These are phyloP conservation scores for Candida succiphila DNA, from an alignment of 805 yeast species.

Conservation along the genomic window DNA sequence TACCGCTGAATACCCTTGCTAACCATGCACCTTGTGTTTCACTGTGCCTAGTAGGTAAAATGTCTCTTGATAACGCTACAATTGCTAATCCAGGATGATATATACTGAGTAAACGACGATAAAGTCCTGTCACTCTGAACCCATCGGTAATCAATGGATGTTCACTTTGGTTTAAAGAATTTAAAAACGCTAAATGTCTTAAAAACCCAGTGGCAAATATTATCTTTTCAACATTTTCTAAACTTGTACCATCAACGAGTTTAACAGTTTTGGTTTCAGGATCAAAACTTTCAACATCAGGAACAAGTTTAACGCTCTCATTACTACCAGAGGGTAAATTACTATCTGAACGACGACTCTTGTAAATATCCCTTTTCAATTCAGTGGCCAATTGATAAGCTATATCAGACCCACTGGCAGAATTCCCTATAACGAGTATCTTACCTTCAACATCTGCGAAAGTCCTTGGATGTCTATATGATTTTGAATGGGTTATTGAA, in stretches of 20 bases:
- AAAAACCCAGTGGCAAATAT: slow-evolving; percentile 70
- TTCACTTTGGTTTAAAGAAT: slow-evolving; percentile 13
- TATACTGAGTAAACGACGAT: slow-evolving; percentile 48
- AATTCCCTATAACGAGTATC: slow-evolving; percentile 64
- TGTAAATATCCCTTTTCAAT: slow-evolving; percentile 31
- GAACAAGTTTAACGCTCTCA: slow-evolving; percentile 29
- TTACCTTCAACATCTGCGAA: slow-evolving; percentile 24
- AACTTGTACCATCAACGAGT: slow-evolving; percentile 36
- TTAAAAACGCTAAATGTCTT: slow-evolving; percentile 49
- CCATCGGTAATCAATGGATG: slow-evolving; percentile 35
- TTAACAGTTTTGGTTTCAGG: slow-evolving; percentile 26
- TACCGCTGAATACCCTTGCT: slow-evolving; percentile 50
- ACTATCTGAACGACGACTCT: slow-evolving; percentile 38
- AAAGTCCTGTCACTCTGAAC: slow-evolving; percentile 37
- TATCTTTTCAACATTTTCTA: slow-evolving; percentile 39
- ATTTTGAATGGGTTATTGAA: slow-evolving; percentile 46
- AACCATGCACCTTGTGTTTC: slow-evolving; percentile 57
- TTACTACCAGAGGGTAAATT: slow-evolving; percentile 33
- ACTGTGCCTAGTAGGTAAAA: slow-evolving; percentile 52
- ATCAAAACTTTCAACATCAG: slow-evolving; percentile 31
- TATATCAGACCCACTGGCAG: slow-evolving; percentile 66
- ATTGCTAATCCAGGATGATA: slow-evolving; percentile 57
- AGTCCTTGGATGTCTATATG: slow-evolving; percentile 37
- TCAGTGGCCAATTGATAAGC: slow-evolving; percentile 46
- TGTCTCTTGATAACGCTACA: slow-evolving; percentile 51